A percentile compares a stretch with the other conserved stretches of the same genome.
Evolutionary conservation across 495 filamentous ascomycete species (phyloP).

Genomic region (Jackrogersella multiformis): DNA sequence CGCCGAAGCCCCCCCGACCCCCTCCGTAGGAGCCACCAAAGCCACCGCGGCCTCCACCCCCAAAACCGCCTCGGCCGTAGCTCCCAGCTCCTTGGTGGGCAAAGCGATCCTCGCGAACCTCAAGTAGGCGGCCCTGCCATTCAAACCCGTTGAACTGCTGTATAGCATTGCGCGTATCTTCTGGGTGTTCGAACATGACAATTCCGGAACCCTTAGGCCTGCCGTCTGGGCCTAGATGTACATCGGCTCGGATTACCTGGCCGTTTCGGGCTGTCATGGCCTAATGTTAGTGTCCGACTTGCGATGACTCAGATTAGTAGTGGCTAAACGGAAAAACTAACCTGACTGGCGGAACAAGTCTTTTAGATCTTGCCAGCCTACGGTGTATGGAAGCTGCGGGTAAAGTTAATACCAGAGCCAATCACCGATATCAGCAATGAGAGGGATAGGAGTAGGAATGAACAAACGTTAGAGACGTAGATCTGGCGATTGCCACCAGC

Average conservation of each 20-base stretch:
- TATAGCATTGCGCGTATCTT: conserved; percentile 95
- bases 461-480: conserved; percentile 97
- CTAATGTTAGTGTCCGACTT: conserved; percentile 4
- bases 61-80: conserved; percentile 63
- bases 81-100: conserved; percentile 71
- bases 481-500: conserved; percentile 82
- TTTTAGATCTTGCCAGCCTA: conserved; percentile 99
- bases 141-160: conserved; percentile 98
- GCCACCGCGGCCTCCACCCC: conserved; percentile 63
- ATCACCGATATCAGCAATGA: conserved; percentile 16
- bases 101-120: conserved; percentile 96
- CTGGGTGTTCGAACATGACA: conserved; percentile 92
- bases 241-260: conserved; percentile 92
- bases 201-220: conserved; percentile 96
- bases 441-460: conserved; percentile 47
- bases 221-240: conserved; percentile 90
- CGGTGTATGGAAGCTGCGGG: conserved; percentile 89
- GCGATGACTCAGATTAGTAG: background rate
- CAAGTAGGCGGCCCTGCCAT: conserved; percentile 92
- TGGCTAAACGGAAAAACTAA: conserved; percentile 61
- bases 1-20: conserved; percentile 64
- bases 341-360: conserved; percentile 98
- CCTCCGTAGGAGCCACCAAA: conserved; percentile 65
- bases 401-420: conserved; percentile 51
- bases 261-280: conserved; percentile 67